Percentiles rank a stretch among this genome's conserved stretches.
phyloP scores from a whole-genome alignment of 78 protist genomes.

The Dictyostelium firmibasis region DNA sequence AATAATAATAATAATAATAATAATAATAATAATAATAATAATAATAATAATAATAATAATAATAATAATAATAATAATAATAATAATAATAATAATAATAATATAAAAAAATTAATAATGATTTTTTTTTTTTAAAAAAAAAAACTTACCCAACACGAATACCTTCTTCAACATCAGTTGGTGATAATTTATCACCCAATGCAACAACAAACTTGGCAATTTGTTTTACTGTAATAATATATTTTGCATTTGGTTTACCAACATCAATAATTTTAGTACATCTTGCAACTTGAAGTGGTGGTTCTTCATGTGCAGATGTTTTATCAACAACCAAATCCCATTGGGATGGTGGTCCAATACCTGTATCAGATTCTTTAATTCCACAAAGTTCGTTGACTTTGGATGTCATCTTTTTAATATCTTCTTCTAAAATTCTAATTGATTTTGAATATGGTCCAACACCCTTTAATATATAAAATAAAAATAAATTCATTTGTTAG shows the following conservation, averaged over 20 bases:
- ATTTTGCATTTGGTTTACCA: conserved; percentile 92
- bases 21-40: no score
- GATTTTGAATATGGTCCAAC: conserved; percentile 91
- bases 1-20: no score
- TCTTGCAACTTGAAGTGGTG: conserved; percentile 98
- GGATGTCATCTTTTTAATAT: conserved; percentile 79
- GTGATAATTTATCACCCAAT: conserved; percentile 97
- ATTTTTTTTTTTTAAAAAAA: no score
- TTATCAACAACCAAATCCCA: conserved; percentile 99
- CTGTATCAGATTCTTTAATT: conserved; percentile 98
- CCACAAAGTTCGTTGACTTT: conserved; percentile 87
- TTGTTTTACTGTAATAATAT: conserved; percentile 97
- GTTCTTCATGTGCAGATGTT: conserved; percentile 93
- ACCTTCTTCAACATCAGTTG: conserved; percentile 99
- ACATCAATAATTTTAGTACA: conserved; percentile 98
- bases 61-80: no score
- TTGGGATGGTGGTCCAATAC: conserved; percentile 96
- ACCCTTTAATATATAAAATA: no score
- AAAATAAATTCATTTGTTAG: no score
- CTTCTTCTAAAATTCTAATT: conserved; percentile 88
- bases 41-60: no score
- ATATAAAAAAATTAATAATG: no score
- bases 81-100: no score
- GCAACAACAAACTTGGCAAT: conserved; percentile 99
- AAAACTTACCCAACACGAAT: conserved; percentile 98